Percentiles rank a stretch among this genome's conserved stretches.
Evolutionary conservation across 805 yeast species (phyloP).

Genomic region (Cyberlindnera veronae): DNA sequence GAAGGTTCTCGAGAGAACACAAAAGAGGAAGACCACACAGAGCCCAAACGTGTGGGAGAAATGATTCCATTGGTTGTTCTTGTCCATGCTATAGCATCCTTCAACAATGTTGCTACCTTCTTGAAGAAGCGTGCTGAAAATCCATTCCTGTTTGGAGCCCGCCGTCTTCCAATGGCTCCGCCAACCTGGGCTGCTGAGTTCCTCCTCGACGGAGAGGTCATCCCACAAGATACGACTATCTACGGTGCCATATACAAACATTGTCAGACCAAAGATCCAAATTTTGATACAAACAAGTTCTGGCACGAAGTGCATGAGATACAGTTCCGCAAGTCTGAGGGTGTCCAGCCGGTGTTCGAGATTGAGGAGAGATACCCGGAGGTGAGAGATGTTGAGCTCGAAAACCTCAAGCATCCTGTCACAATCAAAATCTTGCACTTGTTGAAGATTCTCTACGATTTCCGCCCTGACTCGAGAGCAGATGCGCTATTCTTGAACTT

Average conservation of each 20-base stretch:
- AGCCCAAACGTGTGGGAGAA: conserved; percentile 16
- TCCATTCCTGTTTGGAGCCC: conserved; percentile 25
- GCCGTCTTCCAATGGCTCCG: conserved; percentile 15
- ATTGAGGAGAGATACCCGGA: conserved; percentile 31
- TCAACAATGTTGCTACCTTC: conserved; percentile 42
- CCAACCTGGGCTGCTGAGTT: conserved; percentile 48
- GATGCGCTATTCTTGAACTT: conserved; percentile 55
- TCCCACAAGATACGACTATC: conserved; percentile 66
- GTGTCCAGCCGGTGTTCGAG: conserved; percentile 22
- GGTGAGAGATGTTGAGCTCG: conserved; percentile 26
- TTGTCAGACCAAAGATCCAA: conserved; percentile 34
- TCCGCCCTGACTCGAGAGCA: conserved; percentile 5
- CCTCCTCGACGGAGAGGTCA: conserved; percentile 48
- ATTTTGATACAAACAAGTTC: conserved; percentile 45
- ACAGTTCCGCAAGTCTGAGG: conserved; percentile 39
- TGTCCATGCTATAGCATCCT: conserved; percentile 53
- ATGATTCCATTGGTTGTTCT: conserved; percentile 32
- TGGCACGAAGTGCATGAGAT: conserved; percentile 59
- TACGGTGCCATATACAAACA: conserved; percentile 69
- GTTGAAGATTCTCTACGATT: conserved; percentile 44
- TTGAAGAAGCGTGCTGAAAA: conserved; percentile 35
- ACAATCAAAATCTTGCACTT: conserved; percentile 41
- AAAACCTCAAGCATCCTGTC: conserved; percentile 30
- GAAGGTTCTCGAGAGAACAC: conserved; percentile 21
- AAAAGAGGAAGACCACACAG: conserved; percentile 1